A percentile compares a stretch with the other conserved stretches of the same genome.
Evolutionary conservation across 331 rosid genomes (phyloP).

Genomic region (Prunus yedoensis): DNA sequence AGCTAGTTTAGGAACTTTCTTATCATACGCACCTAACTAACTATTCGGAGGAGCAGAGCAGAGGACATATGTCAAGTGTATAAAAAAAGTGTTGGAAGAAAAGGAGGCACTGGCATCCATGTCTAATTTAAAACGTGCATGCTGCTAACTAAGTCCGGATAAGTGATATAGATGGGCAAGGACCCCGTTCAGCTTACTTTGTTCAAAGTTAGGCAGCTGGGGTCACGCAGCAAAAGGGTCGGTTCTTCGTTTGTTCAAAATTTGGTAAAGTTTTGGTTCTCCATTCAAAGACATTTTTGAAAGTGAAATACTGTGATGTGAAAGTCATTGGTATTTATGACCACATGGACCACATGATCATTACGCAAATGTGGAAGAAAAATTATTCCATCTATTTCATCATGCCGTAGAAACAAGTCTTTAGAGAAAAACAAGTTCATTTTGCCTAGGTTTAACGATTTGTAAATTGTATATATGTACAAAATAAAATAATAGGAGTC

Average conservation of each 20-base stretch:
- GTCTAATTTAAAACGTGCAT: background rate
- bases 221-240: conserved; percentile 10
- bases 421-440: too few relatives aligned
- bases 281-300: background rate
- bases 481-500: too few relatives aligned
- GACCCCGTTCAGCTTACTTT: background rate
- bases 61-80: too few relatives aligned
- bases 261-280: background rate
- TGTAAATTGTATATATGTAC: too few relatives aligned
- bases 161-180: background rate
- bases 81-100: too few relatives aligned
- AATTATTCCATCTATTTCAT: too few relatives aligned
- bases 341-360: background rate
- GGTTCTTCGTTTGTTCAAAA: conserved; percentile 8
- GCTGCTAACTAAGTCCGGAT: background rate
- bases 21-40: too few relatives aligned
- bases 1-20: too few relatives aligned
- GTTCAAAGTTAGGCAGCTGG: conserved; percentile 31
- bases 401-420: too few relatives aligned
- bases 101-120: background rate
- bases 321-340: background rate
- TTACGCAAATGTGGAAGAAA: too few relatives aligned
- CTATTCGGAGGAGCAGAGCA: too few relatives aligned
- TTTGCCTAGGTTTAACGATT: too few relatives aligned
- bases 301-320: background rate